Evolutionary conservation across 148 eudicot genomes (phyloP).

Genomic region (Gaultheria prostrata): DNA sequence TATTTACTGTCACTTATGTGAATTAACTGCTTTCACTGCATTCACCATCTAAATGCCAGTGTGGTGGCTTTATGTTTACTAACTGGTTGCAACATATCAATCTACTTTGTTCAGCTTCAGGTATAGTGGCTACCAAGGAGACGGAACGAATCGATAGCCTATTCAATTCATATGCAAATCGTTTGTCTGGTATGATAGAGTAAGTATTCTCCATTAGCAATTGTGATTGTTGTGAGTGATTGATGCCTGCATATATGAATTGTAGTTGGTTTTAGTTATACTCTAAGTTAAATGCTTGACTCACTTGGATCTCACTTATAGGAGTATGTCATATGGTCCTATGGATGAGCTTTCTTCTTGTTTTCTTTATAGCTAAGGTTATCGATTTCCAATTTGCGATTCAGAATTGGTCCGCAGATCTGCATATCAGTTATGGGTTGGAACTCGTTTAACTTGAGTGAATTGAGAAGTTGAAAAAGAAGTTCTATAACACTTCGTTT

Average conservation of each 20-base stretch:
- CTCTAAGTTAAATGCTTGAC: neutral
- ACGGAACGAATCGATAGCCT: conserved; percentile 77
- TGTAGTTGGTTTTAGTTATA: neutral
- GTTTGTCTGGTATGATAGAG: conserved; percentile 67
- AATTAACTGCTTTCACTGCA: neutral
- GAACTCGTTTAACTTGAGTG: neutral
- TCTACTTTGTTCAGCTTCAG: conserved; percentile 49
- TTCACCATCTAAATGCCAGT: neutral
- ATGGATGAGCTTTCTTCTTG: conserved; percentile 5
- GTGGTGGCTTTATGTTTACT: conserved; percentile 3
- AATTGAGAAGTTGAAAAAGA: neutral
- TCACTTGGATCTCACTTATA: neutral
- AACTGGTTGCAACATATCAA: neutral
- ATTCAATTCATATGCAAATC: conserved; percentile 67
- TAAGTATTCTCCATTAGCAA: conserved; percentile 38
- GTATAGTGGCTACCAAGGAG: conserved; percentile 76
- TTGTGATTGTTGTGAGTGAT: neutral
- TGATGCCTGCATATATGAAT: neutral
- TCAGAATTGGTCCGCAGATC: neutral
- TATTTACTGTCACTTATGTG: neutral
- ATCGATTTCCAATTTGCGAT: neutral
- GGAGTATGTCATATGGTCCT: neutral
- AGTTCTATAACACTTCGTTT: neutral
- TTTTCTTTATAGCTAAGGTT: neutral
- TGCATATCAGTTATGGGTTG: neutral